A percentile compares a stretch with the other conserved stretches of the same genome.
Evolutionary conservation across 129 eudicot species (phyloP).

Genomic region (Kitagawia praeruptora): DNA sequence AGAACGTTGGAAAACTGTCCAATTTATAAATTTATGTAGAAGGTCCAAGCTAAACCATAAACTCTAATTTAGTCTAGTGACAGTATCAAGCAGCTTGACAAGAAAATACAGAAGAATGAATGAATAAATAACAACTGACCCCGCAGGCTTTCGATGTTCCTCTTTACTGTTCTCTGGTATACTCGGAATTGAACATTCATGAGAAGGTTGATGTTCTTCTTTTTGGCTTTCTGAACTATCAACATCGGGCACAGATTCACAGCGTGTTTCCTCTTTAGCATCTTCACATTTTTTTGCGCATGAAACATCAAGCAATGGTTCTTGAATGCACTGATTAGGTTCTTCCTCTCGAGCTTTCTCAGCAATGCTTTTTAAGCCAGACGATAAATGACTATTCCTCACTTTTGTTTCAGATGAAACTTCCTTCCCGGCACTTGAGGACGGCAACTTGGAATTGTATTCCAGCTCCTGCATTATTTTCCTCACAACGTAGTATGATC

Average conservation of each 20-base stretch:
- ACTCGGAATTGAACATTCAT: slow-evolving; percentile 13
- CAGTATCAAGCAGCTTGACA: not conserved
- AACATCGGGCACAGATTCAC: not conserved
- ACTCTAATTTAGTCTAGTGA: not conserved
- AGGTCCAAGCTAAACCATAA: not conserved
- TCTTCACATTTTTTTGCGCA: not conserved
- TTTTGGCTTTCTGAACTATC: not conserved
- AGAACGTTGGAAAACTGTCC: not conserved
- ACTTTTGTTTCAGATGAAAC: too few species aligned
- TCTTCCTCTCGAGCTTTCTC: not conserved
- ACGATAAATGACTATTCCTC: too few species aligned
- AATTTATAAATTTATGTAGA: not conserved
- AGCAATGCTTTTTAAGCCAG: not conserved
- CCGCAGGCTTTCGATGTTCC: not conserved
- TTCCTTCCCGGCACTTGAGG: not conserved
- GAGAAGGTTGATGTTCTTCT: not conserved
- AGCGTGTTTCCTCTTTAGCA: not conserved
- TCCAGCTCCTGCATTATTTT: slow-evolving; percentile 52
- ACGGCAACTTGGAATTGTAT: slow-evolving; percentile 22
- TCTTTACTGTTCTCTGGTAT: slow-evolving; percentile 18
- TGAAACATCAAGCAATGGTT: slow-evolving; percentile 2
- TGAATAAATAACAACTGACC: not conserved
- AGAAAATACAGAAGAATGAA: slow-evolving; percentile 2
- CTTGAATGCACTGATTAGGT: not conserved
- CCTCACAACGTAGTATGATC: slow-evolving; percentile 37